Evolutionary conservation across 2,329 filamentous ascomycete genomes (phyloP).

Genomic region (Colletotrichum sp.): DNA sequence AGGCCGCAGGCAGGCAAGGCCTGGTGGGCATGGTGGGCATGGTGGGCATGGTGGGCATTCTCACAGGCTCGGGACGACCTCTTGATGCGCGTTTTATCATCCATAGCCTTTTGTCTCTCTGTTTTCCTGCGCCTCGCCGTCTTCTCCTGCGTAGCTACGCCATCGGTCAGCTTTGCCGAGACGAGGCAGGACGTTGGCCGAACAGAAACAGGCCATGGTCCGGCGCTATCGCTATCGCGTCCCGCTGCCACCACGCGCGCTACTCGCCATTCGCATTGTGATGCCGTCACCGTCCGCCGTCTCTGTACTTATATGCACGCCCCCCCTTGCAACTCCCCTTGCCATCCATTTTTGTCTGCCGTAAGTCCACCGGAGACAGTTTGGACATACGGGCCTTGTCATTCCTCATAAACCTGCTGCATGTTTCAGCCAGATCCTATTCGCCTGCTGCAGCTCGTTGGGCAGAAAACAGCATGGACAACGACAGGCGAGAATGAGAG

Average conservation of each 20-base stretch:
- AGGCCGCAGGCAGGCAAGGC: too few species aligned
- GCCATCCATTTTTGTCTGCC: not conserved
- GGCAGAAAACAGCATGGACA: not conserved
- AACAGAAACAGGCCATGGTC: not conserved
- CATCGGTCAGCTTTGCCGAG: constrained; percentile 8
- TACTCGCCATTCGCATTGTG: constrained; percentile 2
- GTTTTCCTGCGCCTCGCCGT: not conserved
- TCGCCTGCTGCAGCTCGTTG: not conserved
- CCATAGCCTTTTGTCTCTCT: not conserved
- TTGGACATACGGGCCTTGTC: not conserved
- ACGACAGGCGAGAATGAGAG: not conserved
- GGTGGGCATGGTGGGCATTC: not conserved
- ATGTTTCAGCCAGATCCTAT: not conserved
- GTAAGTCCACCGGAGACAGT: not conserved
- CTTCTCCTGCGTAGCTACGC: constrained; percentile 1
- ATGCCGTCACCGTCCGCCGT: constrained; percentile 15
- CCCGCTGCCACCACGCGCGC: not conserved
- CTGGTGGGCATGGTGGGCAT: too few species aligned
- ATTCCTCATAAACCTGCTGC: not conserved
- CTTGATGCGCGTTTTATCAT: not conserved
- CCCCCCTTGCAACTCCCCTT: not conserved
- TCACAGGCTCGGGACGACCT: not conserved
- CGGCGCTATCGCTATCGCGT: not conserved
- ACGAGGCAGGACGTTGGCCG: not conserved
- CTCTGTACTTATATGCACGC: not conserved